Base-by-base conservation (phyloP, 306 rosid species). In the Dalbergia cultrata region DNA sequence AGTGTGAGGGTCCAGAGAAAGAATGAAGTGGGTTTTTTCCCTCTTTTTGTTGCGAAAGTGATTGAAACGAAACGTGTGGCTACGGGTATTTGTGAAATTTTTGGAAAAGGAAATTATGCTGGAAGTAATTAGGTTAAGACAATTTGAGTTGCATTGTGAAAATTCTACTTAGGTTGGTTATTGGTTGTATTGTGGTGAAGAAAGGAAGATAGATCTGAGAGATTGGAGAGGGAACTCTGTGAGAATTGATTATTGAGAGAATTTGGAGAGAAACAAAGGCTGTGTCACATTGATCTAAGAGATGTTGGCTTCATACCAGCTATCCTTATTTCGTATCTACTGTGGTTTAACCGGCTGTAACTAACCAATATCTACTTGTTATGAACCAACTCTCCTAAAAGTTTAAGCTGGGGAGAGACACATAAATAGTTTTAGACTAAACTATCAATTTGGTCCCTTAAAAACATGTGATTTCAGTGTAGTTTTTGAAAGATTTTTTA, bases 101-200 rank as follows among this genome's bases (percentile, higher is more conserved):
- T 39, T 13, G 10, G 56, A 66, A 21, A 41, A 17, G 80, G 21
- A 12, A 18, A 18, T 70, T 76, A 65, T 70, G 78, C 1, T 76
- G 67, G 58, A 13, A 70, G 41, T 9, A 17, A 45, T 81, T 58
- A 74, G 62, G 73, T 61, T 70, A 41, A 43, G 68, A 7, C 5
- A 39, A 9, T 76, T 76, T 13, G 19, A 39, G 26, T 26, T 18
- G 52, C 21, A 67, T 78, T 56, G 67, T n/a, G 72, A 3, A 53
- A 8, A 13, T 76, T 82, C 6, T 16, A 31, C 8, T 45, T 49
- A 14, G 39, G 33, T 50, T 77, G 34, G 70, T 56, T 18, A 8
- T 43, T 13, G 13, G 19, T 61, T 31, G 67, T 52, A 52, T 52
- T 52, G 19, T 52, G 58, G 58, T 52, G 57, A 52, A 5, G 18